These are phyloP conservation scores for Tulasnella sp. DNA, from an alignment of 768 basidiomycete species.

Conservation along the genomic window DNA sequence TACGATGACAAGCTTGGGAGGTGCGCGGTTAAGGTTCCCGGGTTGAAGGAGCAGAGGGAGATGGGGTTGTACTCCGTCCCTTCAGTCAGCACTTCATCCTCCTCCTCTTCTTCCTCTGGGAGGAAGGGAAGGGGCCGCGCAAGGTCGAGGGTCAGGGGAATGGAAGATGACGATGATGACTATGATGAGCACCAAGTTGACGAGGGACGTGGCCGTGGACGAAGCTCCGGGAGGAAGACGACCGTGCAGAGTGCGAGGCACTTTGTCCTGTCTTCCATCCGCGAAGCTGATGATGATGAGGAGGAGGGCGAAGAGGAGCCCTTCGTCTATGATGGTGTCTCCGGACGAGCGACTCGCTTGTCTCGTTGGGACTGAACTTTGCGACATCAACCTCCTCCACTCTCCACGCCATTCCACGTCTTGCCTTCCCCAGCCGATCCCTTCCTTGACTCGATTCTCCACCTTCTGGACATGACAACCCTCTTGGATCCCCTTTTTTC, in stretches of 20 bases:
- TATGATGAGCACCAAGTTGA: not conserved
- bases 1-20: conserved; percentile 7
- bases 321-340: not conserved
- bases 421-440: not conserved
- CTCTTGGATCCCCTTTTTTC: too few relatives aligned
- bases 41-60: conserved; percentile 6
- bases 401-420: not conserved
- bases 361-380: not conserved
- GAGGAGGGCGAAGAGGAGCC: not conserved
- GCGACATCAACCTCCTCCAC: not conserved
- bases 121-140: not conserved
- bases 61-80: conserved; percentile 13
- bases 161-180: not conserved
- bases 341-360: not conserved
- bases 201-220: not conserved
- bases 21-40: not conserved
- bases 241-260: not conserved
- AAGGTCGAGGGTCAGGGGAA: not conserved
- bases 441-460: not conserved
- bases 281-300: not conserved
- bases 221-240: not conserved
- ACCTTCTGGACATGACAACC: not conserved
- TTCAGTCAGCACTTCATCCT: not conserved
- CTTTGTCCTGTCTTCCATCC: not conserved
- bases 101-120: not conserved